Percentiles rank a stretch among this genome's conserved stretches.
Evolutionary conservation across 768 basidiomycete genomes (phyloP).

Genomic region (Russula brevipes): DNA sequence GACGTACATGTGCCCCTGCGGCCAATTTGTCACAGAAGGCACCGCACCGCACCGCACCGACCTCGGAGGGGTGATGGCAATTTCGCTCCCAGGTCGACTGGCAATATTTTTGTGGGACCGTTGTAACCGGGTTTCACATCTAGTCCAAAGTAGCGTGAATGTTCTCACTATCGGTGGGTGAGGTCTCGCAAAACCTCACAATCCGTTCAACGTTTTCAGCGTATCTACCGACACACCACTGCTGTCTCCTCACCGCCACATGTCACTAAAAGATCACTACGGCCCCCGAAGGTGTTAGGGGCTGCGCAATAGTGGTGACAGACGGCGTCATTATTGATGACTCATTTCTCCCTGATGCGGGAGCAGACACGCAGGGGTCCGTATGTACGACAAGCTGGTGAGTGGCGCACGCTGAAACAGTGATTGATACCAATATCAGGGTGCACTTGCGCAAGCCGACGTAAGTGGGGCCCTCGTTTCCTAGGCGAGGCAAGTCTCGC

Average conservation of each 20-base stretch:
- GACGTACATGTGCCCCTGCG: background rate
- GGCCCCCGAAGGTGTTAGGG: too few species aligned
- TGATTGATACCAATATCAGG: background rate
- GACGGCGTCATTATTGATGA: background rate
- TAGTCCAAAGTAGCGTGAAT: background rate
- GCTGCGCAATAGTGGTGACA: background rate
- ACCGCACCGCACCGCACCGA: background rate
- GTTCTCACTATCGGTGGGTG: background rate
- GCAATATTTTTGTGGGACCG: background rate
- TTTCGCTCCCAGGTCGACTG: background rate
- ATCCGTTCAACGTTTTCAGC: background rate
- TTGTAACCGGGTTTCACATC: too few species aligned
- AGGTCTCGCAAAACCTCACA: too few species aligned
- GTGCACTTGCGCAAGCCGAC: background rate
- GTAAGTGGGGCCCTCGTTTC: background rate
- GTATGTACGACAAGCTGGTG: background rate
- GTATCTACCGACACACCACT: background rate
- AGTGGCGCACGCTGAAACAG: background rate
- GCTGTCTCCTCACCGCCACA: background rate
- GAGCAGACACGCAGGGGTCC: background rate
- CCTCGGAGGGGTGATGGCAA: too few species aligned
- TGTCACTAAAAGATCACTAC: background rate
- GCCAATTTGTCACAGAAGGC: background rate
- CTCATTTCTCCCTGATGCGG: background rate
- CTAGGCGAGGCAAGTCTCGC: background rate